Percentiles rank a stretch among this genome's conserved stretches.
These are phyloP conservation scores for Guadua angustifolia DNA, from an alignment of 176 grass and related monocot species.

Conservation along the genomic window DNA sequence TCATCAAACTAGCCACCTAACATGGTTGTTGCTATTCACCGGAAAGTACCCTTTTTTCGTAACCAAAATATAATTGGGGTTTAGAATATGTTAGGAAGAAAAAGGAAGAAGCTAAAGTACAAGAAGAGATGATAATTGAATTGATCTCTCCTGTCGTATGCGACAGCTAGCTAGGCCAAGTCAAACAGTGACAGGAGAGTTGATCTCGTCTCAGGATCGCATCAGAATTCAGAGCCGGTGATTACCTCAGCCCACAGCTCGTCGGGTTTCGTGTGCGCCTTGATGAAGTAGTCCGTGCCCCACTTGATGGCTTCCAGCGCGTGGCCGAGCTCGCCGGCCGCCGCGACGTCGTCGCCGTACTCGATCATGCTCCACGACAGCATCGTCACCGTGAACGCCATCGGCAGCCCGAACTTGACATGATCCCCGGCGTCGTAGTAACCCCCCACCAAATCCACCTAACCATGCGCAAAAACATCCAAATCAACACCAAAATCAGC, in stretches of 20 bases:
- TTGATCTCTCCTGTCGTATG: conserved; percentile 31
- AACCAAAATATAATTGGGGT: conserved; percentile 13
- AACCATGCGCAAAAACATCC: background rate
- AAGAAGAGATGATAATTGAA: conserved; percentile 39
- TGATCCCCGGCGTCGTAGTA: conserved; percentile 93
- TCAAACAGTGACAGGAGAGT: conserved; percentile 1
- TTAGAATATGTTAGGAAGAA: conserved; percentile 13
- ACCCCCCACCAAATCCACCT: conserved; percentile 81
- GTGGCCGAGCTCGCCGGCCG: conserved; percentile 67
- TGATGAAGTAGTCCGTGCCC: conserved; percentile 92
- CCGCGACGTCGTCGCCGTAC: conserved; percentile 64
- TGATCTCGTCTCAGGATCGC: background rate
- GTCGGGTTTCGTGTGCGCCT: conserved; percentile 72
- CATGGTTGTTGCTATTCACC: conserved; percentile 46
- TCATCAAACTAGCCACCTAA: conserved; percentile 48
- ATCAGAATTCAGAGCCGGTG: conserved; percentile 6
- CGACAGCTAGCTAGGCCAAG: conserved; percentile 15
- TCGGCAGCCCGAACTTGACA: conserved; percentile 88
- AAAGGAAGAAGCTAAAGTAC: background rate
- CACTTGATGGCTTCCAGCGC: conserved; percentile 80
- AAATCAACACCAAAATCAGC: background rate
- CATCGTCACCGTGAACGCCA: conserved; percentile 91
- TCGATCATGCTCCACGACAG: conserved; percentile 81
- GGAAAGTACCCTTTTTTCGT: background rate
- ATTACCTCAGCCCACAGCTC: conserved; percentile 87